A percentile compares a stretch with the other conserved stretches of the same genome.
Evolutionary conservation across 805 yeast species (phyloP).

Genomic region (Teunomyces atbi): DNA sequence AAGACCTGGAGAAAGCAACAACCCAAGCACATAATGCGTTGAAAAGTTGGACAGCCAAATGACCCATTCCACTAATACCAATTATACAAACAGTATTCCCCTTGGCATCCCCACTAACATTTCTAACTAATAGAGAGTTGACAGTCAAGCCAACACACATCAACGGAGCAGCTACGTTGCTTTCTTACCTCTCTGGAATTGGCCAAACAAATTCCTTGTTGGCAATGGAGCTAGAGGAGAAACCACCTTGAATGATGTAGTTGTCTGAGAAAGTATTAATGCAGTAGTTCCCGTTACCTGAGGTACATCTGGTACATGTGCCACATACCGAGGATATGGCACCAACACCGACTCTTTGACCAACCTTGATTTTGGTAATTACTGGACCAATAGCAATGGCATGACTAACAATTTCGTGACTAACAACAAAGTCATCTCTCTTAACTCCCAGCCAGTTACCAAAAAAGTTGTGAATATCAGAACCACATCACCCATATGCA

Average conservation of each 20-base stretch:
- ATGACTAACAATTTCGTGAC: slow-evolving; percentile 46
- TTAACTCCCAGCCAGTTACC: slow-evolving; percentile 50
- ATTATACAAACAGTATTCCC: slow-evolving; percentile 53
- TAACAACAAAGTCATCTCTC: slow-evolving; percentile 41
- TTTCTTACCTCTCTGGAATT: slow-evolving; percentile 49
- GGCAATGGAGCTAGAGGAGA: slow-evolving; percentile 61
- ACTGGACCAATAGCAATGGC: slow-evolving; percentile 53
- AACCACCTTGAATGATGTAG: slow-evolving; percentile 68
- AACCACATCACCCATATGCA: slow-evolving; percentile 52
- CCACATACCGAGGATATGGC: slow-evolving; percentile 64
- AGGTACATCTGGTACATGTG: slow-evolving; percentile 19
- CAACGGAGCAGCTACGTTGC: slow-evolving; percentile 65
- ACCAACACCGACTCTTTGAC: slow-evolving; percentile 81
- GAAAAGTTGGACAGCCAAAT: slow-evolving; percentile 54
- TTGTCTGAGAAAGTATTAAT: slow-evolving; percentile 23
- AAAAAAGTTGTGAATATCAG: slow-evolving; percentile 52
- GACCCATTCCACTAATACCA: slow-evolving; percentile 60
- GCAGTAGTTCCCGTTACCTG: slow-evolving; percentile 39
- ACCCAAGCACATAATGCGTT: slow-evolving; percentile 62
- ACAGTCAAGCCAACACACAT: slow-evolving; percentile 78
- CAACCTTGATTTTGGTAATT: slow-evolving; percentile 52
- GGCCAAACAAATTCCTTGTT: slow-evolving; percentile 63
- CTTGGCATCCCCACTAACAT: slow-evolving; percentile 31
- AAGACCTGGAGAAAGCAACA: slow-evolving; percentile 52
- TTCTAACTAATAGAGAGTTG: slow-evolving; percentile 61